phyloP scores from a whole-genome alignment of 768 basidiomycete species.

The Fomitopsis serialis region DNA sequence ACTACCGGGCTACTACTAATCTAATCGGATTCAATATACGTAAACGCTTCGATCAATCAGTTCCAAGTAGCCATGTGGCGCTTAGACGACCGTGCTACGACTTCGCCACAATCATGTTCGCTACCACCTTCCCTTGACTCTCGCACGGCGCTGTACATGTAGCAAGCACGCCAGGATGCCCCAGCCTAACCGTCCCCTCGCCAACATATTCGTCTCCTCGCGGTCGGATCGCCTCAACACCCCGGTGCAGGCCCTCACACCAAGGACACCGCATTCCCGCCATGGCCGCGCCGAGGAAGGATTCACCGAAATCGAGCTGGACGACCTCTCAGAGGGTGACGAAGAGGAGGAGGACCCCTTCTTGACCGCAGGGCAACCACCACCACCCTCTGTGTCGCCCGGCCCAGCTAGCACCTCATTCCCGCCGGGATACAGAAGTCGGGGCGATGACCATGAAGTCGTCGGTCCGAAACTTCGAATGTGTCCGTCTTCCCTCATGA shows the following conservation, averaged over 20 bases:
- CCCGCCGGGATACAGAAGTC: constrained; percentile 34
- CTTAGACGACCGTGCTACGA: too few relatives aligned
- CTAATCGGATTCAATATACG: too few relatives aligned
- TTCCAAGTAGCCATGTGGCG: too few relatives aligned
- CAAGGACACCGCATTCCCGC: constrained; percentile 59
- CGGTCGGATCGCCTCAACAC: constrained; percentile 18
- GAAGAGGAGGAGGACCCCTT: constrained; percentile 24
- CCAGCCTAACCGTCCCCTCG: constrained; percentile 6
- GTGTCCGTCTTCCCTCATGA: neutral
- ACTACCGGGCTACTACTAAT: too few relatives aligned
- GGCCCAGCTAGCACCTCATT: constrained; percentile 29
- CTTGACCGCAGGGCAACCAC: constrained; percentile 5
- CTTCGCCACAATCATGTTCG: too few relatives aligned
- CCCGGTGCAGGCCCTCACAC: constrained; percentile 32
- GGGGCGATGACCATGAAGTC: constrained; percentile 33
- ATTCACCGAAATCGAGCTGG: constrained; percentile 43
- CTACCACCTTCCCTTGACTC: too few relatives aligned
- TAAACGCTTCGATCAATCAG: too few relatives aligned
- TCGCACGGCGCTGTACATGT: neutral
- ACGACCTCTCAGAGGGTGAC: constrained; percentile 31
- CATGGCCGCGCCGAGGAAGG: constrained; percentile 53
- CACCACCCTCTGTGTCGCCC: constrained; percentile 42
- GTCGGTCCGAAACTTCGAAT: constrained; percentile 3
- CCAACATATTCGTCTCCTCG: constrained; percentile 18
- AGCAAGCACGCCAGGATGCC: neutral